Conservation (phyloP, 176 grass and related monocot genomes). For the Bothriochloa decipiens region DNA sequence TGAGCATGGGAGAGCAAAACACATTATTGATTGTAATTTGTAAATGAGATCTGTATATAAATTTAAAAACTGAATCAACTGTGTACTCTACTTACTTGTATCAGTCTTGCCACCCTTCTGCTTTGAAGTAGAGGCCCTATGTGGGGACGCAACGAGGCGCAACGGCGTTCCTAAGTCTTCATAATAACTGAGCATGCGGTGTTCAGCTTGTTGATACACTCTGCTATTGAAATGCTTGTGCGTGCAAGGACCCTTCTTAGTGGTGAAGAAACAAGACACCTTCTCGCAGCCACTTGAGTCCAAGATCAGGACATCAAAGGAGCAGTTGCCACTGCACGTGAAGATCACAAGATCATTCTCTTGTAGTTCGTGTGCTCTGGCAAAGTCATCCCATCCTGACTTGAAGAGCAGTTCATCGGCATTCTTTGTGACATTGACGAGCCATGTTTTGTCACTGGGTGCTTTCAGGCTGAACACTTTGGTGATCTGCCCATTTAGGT, state of each 20-base stretch:
- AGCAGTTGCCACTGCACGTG: conserved; percentile 31
- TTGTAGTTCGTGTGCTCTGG: conserved; percentile 50
- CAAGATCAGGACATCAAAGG: conserved; percentile 64
- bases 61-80: not conserved
- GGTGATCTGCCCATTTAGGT: conserved; percentile 30
- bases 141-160: not conserved
- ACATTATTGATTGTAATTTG: not conserved
- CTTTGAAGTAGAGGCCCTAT: conserved; percentile 26
- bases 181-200: not conserved
- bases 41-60: not conserved
- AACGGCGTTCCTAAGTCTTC: not conserved
- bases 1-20: not conserved
- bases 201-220: not conserved
- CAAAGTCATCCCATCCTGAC: conserved; percentile 57
- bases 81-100: conserved; percentile 7
- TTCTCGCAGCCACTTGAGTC: conserved; percentile 52
- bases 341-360: conserved; percentile 57
- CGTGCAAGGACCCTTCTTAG: not conserved
- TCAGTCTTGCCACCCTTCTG: not conserved
- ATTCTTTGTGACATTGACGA: conserved; percentile 20
- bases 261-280: conserved; percentile 15
- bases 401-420: conserved; percentile 29
- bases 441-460: conserved; percentile 43
- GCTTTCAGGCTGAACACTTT: conserved; percentile 41
- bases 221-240: not conserved